Percentiles rank a stretch among this genome's conserved stretches.
phyloP scores from a whole-genome alignment of 345 rosid genomes.

The Abelmoschus esculentus region DNA sequence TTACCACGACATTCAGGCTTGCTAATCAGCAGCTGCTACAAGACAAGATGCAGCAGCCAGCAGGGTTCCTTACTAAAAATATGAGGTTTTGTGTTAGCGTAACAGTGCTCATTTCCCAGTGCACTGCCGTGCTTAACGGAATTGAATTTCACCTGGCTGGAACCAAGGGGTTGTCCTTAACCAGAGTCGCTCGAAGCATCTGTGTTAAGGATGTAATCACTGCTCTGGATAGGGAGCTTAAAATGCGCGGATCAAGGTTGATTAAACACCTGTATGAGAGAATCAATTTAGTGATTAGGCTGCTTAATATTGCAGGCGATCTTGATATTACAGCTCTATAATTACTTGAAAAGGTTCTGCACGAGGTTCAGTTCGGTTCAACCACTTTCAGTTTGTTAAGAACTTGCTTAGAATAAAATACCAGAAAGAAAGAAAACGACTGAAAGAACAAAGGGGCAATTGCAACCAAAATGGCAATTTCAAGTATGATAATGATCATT shows the following conservation, averaged over 20 bases:
- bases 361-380: neutral
- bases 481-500: neutral
- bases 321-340: no score
- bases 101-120: neutral
- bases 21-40: slow-evolving; percentile 19
- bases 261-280: no score
- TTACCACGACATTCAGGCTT: slow-evolving; percentile 1
- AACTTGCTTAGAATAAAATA: neutral
- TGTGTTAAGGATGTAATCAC: no score
- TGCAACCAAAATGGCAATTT: neutral
- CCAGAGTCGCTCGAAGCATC: no score
- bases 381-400: neutral
- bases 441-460: neutral
- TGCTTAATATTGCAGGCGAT: no score
- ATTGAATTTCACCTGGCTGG: neutral
- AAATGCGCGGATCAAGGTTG: no score
- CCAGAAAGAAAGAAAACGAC: neutral
- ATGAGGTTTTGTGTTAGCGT: no score
- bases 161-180: no score
- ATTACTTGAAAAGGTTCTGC: neutral
- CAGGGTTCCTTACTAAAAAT: neutral
- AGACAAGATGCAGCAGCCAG: neutral
- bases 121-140: neutral
- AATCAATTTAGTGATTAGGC: no score
- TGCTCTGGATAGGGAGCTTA: no score